A percentile compares a stretch with the other conserved stretches of the same genome.
phyloP scores from a whole-genome alignment of 768 basidiomycete species.

The Podaxis carcinomalis region DNA sequence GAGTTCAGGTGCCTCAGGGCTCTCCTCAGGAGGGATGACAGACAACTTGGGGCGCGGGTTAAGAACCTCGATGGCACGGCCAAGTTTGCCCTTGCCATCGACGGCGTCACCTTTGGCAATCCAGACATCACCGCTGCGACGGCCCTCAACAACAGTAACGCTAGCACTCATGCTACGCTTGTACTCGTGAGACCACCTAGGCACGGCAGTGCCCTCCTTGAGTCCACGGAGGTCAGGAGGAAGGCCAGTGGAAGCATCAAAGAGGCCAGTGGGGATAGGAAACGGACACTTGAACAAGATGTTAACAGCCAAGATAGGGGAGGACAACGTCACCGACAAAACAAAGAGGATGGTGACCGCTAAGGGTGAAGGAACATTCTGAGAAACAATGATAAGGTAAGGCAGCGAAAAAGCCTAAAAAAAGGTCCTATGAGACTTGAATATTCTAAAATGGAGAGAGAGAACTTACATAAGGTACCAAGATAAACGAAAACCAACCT shows the following conservation, averaged over 20 bases:
- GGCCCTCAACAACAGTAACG: constrained; percentile 64
- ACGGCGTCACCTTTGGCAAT: constrained; percentile 67
- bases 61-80: constrained; percentile 61
- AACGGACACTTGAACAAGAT: constrained; percentile 57
- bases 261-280: constrained; percentile 64
- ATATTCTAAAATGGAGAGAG: not conserved
- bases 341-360: constrained; percentile 47
- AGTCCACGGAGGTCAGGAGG: constrained; percentile 31
- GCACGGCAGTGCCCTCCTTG: constrained; percentile 37
- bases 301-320: constrained; percentile 62
- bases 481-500: constrained; percentile 65
- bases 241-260: constrained; percentile 44
- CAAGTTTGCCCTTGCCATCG: constrained; percentile 57
- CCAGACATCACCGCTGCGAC: constrained; percentile 75
- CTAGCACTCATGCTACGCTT: constrained; percentile 62
- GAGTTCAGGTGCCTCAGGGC: constrained; percentile 35
- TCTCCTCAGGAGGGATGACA: constrained; percentile 56
- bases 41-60: constrained; percentile 62
- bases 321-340: constrained; percentile 63
- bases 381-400: constrained; percentile 46
- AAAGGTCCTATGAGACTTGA: not conserved
- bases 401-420: constrained; percentile 57
- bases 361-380: constrained; percentile 32
- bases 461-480: constrained; percentile 60
- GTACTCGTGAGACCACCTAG: constrained; percentile 48